Evolutionary conservation across 2,329 filamentous ascomycete genomes (phyloP).

Genomic region (Fusarium nurragi): DNA sequence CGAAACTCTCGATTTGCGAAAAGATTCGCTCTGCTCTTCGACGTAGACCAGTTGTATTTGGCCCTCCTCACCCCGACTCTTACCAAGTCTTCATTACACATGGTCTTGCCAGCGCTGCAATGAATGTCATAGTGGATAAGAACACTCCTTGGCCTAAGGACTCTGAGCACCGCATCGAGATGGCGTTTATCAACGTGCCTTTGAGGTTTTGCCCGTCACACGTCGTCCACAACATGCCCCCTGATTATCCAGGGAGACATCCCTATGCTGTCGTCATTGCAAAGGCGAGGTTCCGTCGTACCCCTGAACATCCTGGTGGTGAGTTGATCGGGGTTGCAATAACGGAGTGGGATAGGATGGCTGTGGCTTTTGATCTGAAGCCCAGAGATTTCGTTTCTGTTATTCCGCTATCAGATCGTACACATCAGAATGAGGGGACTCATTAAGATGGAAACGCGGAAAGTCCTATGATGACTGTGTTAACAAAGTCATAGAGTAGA

Average conservation of each 20-base stretch:
- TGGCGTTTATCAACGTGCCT: slow-evolving; percentile 6
- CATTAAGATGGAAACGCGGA: neutral
- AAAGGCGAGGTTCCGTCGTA: slow-evolving; percentile 13
- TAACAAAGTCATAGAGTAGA: neutral
- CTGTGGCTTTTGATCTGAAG: neutral
- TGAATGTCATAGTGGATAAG: neutral
- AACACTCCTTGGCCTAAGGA: slow-evolving; percentile 1
- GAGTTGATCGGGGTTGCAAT: slow-evolving; percentile 5
- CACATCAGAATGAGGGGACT: neutral
- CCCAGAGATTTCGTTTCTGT: slow-evolving; percentile 4
- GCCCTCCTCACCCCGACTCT: slow-evolving; percentile 8
- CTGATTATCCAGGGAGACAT: neutral
- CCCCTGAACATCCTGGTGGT: slow-evolving; percentile 13
- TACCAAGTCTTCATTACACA: slow-evolving; percentile 10
- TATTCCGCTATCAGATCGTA: neutral
- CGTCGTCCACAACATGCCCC: slow-evolving; percentile 3
- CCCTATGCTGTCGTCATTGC: slow-evolving; percentile 7
- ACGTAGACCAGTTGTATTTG: neutral
- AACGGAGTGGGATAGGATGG: neutral
- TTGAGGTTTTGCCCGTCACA: neutral
- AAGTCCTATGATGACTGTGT: neutral
- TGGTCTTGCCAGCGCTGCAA: slow-evolving; percentile 1
- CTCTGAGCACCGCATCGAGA: neutral
- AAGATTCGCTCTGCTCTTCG: slow-evolving; percentile 1
- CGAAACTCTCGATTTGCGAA: neutral